Conservation (phyloP, 1,139 yeast species). For the Pichia sp. region DNA sequence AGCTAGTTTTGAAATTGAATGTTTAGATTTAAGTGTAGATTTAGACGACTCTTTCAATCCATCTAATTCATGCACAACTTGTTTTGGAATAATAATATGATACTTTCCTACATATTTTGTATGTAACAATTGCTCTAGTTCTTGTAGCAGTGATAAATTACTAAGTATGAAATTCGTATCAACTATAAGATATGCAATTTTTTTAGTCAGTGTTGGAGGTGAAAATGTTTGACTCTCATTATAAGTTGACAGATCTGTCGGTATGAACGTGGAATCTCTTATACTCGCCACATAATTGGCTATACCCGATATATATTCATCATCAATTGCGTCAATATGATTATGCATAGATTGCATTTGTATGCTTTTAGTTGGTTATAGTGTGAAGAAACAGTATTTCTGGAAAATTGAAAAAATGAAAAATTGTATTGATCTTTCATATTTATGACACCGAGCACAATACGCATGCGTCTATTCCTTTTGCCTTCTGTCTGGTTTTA, state of each 20-base stretch:
- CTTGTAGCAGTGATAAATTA: conserved; percentile 52
- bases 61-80: conserved; percentile 71
- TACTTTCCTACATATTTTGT: conserved; percentile 36
- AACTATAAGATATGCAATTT: conserved; percentile 40
- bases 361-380: neutral
- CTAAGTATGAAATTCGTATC: conserved; percentile 77
- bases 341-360: neutral
- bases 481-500: too few species aligned
- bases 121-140: conserved; percentile 36
- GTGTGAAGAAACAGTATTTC: neutral
- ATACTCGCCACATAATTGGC: conserved; percentile 3
- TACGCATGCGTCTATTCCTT: too few species aligned
- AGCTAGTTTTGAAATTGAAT: conserved; percentile 50
- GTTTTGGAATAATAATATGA: conserved; percentile 56
- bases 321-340: conserved; percentile 10
- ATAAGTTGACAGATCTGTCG: conserved; percentile 1
- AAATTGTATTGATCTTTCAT: neutral
- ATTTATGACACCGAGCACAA: too few species aligned
- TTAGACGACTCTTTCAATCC: conserved; percentile 52
- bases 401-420: neutral
- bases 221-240: neutral
- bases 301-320: conserved; percentile 5
- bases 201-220: neutral
- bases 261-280: conserved; percentile 5
- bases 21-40: conserved; percentile 7